Base-by-base conservation (phyloP, 305 asterid genomes). In the Solanum hybrid region DNA sequence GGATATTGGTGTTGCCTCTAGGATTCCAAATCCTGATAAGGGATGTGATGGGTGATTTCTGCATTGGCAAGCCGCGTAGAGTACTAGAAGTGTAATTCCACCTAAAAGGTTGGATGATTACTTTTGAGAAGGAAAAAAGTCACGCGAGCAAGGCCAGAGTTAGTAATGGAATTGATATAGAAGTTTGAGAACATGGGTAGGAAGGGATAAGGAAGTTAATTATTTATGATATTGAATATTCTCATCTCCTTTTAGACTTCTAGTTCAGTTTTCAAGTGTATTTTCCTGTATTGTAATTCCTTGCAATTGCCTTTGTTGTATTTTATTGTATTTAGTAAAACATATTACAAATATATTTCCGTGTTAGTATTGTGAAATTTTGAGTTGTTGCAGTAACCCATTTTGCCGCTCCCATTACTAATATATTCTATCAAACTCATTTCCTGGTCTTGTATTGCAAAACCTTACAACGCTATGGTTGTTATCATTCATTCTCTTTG, bases 361-460 rank as follows among this genome's bases (percentile, higher is more conserved):
- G 11, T 19, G 71, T 60, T 60, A 1, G 11, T 60, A 94, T 95
- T 95, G 99, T 96, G 91, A 91, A 89, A 19, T 3, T 19, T 1
- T 22, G 27, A 60, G 72, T 60, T 60, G 13, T 9, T 19, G 26
- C 27, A 60, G 2, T 60, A 22, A 22, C 72, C 72, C 72, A 60
- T 8, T 60, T 60, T 60, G 72, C 12, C 2, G 11, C 12, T 0
- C 26, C 12, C 12, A 8, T 60, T 60, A 60, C 72, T 60, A 60
- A 4, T 27, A 2, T 7, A n/a, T 66, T 66, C 60, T 38, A 45
- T 19, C 72, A 75, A 80, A 36, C 34, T 87, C 64, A 13, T 56
- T 86, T 71, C 27, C 85, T 89, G n/a, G 66, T 51, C n/a, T 89
- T 85, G 90, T 92, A 51, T 51, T 6, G 24, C 11, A 7, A 19